Percentiles rank a stretch among this genome's conserved stretches.
These are phyloP conservation scores for Pascua sp. DNA, from an alignment of 1,284 basidiomycete species.

Conservation along the genomic window DNA sequence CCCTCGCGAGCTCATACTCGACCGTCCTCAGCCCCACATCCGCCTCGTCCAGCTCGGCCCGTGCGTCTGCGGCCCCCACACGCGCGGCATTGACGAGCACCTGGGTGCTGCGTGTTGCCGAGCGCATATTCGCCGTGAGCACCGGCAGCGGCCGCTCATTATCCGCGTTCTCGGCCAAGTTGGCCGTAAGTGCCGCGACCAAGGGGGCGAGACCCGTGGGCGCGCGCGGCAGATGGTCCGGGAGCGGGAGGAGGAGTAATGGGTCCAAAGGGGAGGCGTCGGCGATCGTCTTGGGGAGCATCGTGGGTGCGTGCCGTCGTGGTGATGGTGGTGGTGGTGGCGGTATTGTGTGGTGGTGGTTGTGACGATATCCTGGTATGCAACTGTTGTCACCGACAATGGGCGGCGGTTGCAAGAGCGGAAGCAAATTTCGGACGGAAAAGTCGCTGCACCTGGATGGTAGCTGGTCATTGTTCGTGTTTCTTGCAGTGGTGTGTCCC, in stretches of 20 bases:
- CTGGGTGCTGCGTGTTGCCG: constrained; percentile 29
- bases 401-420: not conserved
- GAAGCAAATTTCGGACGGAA: constrained; percentile 1
- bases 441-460: too few relatives aligned
- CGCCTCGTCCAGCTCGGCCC: constrained; percentile 30
- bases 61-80: constrained; percentile 25
- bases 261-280: constrained; percentile 37
- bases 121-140: constrained; percentile 29
- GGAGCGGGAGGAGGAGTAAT: constrained; percentile 37
- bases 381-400: constrained; percentile 1
- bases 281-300: constrained; percentile 28
- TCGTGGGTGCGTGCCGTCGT: constrained; percentile 18
- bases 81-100: constrained; percentile 36
- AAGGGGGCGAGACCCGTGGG: constrained; percentile 22
- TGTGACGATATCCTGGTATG: not conserved
- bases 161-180: constrained; percentile 9
- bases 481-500: too few relatives aligned
- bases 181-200: constrained; percentile 17
- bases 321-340: not conserved
- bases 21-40: constrained; percentile 36
- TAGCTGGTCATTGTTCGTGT: too few relatives aligned
- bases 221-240: constrained; percentile 23
- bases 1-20: constrained; percentile 40
- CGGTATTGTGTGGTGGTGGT: not conserved
- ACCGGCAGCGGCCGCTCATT: constrained; percentile 17